Percentiles rank a stretch among this genome's conserved stretches.
phyloP scores from a whole-genome alignment of 2,329 filamentous ascomycete species.

The Colletotrichum tamarilloi region DNA sequence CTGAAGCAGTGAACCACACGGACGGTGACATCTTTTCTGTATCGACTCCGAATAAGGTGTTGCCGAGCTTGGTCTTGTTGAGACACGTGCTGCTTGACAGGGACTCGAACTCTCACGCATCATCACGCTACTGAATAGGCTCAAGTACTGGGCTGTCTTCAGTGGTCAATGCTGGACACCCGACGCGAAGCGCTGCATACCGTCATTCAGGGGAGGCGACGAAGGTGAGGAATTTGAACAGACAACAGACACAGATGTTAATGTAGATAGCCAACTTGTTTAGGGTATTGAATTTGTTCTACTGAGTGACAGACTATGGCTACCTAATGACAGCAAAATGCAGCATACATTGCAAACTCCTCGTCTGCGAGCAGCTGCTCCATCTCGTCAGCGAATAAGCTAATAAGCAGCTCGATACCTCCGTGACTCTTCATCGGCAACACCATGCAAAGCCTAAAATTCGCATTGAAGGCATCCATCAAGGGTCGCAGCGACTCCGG shows the following conservation, averaged over 20 bases:
- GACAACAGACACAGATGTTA: no score
- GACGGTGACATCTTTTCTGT: not conserved
- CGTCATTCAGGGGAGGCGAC: no score
- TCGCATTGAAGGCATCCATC: conserved; percentile 41
- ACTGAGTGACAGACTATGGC: not conserved
- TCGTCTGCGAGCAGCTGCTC: conserved; percentile 41
- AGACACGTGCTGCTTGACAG: not conserved
- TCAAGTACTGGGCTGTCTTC: not conserved
- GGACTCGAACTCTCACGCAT: not conserved
- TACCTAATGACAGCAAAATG: conserved; percentile 3
- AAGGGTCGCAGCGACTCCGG: conserved; percentile 43
- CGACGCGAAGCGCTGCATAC: not conserved
- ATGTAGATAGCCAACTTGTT: not conserved
- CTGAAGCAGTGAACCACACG: not conserved
- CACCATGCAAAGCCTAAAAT: conserved; percentile 42
- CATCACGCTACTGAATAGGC: not conserved
- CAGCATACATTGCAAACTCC: conserved; percentile 42
- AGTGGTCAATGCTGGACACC: not conserved
- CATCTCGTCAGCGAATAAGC: conserved; percentile 43
- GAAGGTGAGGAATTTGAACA: no score
- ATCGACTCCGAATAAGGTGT: not conserved
- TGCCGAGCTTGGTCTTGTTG: not conserved
- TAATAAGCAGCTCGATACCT: conserved; percentile 43
- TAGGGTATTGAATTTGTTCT: not conserved
- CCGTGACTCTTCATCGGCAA: conserved; percentile 44